These are phyloP conservation scores for Carnegiea gigantea DNA, from an alignment of 179 eudicot species.

Conservation along the genomic window DNA sequence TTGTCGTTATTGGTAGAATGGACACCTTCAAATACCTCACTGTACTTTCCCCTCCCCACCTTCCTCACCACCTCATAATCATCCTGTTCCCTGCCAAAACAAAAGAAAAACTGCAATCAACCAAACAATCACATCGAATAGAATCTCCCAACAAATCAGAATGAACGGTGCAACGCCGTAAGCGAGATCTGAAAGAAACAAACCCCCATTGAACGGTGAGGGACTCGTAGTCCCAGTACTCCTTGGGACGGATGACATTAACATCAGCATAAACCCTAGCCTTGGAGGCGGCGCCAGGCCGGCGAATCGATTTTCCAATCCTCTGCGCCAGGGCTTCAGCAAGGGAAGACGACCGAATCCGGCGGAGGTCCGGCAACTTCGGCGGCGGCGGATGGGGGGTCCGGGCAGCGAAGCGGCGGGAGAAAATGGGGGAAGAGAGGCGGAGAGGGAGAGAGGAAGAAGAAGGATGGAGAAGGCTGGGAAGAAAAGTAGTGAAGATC, in stretches of 20 bases:
- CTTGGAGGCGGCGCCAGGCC: conserved; percentile 81
- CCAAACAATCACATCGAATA: conserved; percentile 5
- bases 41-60: conserved; percentile 81
- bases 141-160: background rate
- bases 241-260: conserved; percentile 71
- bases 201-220: conserved; percentile 92
- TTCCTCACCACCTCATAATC: conserved; percentile 84
- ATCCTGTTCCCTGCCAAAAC: conserved; percentile 65
- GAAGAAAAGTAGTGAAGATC: background rate
- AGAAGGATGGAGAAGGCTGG: background rate
- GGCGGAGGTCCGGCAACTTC: conserved; percentile 21
- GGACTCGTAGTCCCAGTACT: conserved; percentile 83
- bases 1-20: conserved; percentile 60
- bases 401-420: background rate
- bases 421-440: conserved; percentile 19
- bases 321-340: conserved; percentile 82
- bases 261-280: conserved; percentile 81
- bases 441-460: conserved; percentile 15
- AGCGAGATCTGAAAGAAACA: background rate
- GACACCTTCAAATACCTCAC: conserved; percentile 81
- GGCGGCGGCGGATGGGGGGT: conserved; percentile 23
- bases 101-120: background rate
- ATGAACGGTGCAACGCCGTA: background rate
- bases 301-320: conserved; percentile 84
- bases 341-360: conserved; percentile 20